Percentiles rank a stretch among this genome's conserved stretches.
phyloP scores from a whole-genome alignment of 345 rosid species.

The Syzygium oleosum region DNA sequence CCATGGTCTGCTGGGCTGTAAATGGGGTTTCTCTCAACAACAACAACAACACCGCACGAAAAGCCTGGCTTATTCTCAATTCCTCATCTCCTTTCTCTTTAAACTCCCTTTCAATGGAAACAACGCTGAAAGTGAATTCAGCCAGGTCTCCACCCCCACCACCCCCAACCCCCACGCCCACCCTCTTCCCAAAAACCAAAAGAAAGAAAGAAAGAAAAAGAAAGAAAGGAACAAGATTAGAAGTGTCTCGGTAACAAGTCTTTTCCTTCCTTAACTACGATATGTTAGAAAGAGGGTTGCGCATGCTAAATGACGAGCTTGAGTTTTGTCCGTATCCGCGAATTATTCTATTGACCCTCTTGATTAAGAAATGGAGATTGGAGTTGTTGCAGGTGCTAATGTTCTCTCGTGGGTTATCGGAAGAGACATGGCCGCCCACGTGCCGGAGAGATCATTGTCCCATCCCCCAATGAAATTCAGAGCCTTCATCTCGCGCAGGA shows the following conservation, averaged over 20 bases:
- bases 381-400: conserved; percentile 32
- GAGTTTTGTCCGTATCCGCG: neutral
- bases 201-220: neutral
- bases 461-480: conserved; percentile 6
- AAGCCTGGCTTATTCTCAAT: neutral
- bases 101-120: neutral
- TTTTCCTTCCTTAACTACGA: neutral
- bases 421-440: conserved; percentile 6
- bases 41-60: neutral
- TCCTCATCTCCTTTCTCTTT: neutral
- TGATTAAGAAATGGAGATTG: conserved; percentile 7
- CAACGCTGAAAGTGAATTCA: neutral
- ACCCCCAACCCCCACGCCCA: neutral
- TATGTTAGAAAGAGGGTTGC: neutral
- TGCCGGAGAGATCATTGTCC: conserved; percentile 5
- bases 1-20: conserved; percentile 55
- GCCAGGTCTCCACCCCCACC: neutral
- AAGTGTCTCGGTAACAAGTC: neutral
- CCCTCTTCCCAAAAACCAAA: neutral
- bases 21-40: conserved; percentile 9
- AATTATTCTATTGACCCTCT: neutral
- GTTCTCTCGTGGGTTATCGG: conserved; percentile 22
- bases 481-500: neutral
- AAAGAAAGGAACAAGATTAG: neutral
- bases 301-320: neutral